Percentiles rank a stretch among this genome's conserved stretches.
Conservation (phyloP, 2,329 filamentous ascomycete species). For the Colletotrichum camelliae region DNA sequence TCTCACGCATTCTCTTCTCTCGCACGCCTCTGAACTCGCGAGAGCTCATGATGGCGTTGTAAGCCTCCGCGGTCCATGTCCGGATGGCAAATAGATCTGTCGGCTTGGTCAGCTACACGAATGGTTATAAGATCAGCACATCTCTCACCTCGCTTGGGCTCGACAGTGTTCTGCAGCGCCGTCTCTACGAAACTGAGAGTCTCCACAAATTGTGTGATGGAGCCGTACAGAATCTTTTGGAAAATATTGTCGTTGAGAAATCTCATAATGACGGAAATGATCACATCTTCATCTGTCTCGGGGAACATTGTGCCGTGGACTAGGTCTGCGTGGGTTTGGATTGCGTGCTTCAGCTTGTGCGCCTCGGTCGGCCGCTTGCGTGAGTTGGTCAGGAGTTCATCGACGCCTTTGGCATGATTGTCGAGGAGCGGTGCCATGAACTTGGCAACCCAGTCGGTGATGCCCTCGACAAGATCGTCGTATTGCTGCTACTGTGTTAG, state of each 20-base stretch:
- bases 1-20: constrained; percentile 25
- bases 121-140: neutral
- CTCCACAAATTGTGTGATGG: constrained; percentile 26
- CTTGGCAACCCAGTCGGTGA: constrained; percentile 41
- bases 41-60: constrained; percentile 38
- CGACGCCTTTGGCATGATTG: constrained; percentile 27
- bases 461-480: constrained; percentile 35
- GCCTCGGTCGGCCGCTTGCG: constrained; percentile 30
- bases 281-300: constrained; percentile 42
- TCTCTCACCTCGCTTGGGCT: constrained; percentile 40
- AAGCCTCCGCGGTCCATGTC: constrained; percentile 42
- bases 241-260: constrained; percentile 41
- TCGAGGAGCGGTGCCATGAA: constrained; percentile 37
- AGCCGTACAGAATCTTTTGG: constrained; percentile 35
- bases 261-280: constrained; percentile 39
- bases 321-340: constrained; percentile 36
- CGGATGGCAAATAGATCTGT: constrained; percentile 41
- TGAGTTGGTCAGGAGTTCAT: constrained; percentile 24
- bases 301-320: constrained; percentile 35
- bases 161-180: constrained; percentile 37
- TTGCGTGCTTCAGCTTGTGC: constrained; percentile 27
- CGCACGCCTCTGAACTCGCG: constrained; percentile 32
- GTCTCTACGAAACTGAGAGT: constrained; percentile 37
- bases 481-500: constrained; percentile 36
- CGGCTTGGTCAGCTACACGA: neutral